Conservation (phyloP, 805 yeast genomes). For the Saturnispora quitensis region DNA sequence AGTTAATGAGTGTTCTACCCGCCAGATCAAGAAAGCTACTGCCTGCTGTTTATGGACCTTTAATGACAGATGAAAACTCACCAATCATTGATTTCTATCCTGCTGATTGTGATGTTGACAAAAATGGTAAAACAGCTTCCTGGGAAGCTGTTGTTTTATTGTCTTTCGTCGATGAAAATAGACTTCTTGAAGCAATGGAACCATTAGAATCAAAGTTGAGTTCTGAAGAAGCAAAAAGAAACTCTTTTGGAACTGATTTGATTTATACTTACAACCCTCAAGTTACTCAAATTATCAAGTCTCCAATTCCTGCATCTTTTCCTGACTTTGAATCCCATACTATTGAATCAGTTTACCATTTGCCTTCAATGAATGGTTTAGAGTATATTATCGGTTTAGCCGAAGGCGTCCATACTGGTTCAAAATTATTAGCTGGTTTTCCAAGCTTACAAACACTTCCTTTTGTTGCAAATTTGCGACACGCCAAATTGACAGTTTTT, state of each 20-base stretch:
- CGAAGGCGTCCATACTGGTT: constrained; percentile 60
- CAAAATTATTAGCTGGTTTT: constrained; percentile 77
- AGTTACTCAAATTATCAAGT: constrained; percentile 51
- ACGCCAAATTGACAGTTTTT: constrained; percentile 66
- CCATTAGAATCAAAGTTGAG: constrained; percentile 55
- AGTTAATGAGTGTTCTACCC: constrained; percentile 94
- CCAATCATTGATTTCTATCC: constrained; percentile 92
- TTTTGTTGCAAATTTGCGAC: constrained; percentile 42
- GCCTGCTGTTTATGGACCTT: constrained; percentile 65
- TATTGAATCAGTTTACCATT: constrained; percentile 45
- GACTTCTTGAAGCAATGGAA: constrained; percentile 63
- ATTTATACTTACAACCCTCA: constrained; percentile 71
- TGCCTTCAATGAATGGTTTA: constrained; percentile 39
- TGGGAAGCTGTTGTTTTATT: constrained; percentile 97
- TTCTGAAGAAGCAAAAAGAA: constrained; percentile 65
- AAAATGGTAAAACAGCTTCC: constrained; percentile 89
- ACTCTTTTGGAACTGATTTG: constrained; percentile 63
- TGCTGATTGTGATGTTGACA: constrained; percentile 72
- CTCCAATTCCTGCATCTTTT: constrained; percentile 73
- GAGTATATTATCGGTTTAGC: constrained; percentile 47
- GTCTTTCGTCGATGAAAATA: constrained; percentile 79
- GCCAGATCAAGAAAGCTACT: constrained; percentile 77
- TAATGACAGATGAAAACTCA: constrained; percentile 80
- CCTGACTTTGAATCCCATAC: constrained; percentile 75
- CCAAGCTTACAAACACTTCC: constrained; percentile 73